phyloP scores from a whole-genome alignment of 73 alveolate species.

The Paramecium biaurelia region DNA sequence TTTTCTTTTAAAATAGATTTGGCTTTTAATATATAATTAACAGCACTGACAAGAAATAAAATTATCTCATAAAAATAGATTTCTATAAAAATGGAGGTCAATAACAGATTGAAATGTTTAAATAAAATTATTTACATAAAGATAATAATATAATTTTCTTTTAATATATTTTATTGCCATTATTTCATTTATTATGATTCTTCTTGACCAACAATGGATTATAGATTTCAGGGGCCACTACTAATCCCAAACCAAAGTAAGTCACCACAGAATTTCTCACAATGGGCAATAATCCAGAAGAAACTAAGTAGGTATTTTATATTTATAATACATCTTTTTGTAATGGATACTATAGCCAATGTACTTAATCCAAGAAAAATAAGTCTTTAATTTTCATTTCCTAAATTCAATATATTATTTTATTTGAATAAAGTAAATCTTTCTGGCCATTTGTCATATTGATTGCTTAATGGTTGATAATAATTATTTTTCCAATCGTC shows the following conservation, averaged over 20 bases:
- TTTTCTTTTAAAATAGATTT: too few relatives aligned
- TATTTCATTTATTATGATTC: not conserved
- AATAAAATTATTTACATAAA: too few relatives aligned
- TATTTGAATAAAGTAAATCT: not conserved
- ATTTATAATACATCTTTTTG: not conserved
- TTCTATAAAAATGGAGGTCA: too few relatives aligned
- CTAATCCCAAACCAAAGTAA: constrained; percentile 57
- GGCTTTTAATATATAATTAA: too few relatives aligned
- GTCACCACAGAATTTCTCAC: constrained; percentile 59
- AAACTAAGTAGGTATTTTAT: not conserved
- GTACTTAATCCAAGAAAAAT: constrained; percentile 12
- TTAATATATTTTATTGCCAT: not conserved
- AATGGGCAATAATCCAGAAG: not conserved
- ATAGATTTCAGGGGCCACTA: constrained; percentile 57
- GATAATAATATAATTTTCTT: too few relatives aligned
- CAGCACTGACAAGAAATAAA: too few relatives aligned
- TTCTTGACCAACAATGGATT: constrained; percentile 55
- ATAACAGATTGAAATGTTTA: too few relatives aligned
- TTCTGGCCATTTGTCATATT: not conserved
- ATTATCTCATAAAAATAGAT: too few relatives aligned
- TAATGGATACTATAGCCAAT: constrained; percentile 19
- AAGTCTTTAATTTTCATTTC: constrained; percentile 25
- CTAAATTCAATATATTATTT: not conserved
- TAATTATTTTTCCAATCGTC: not conserved
- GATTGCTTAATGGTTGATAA: not conserved